Conservation (phyloP, 495 filamentous ascomycete genomes). For the Penicillium steckii region DNA sequence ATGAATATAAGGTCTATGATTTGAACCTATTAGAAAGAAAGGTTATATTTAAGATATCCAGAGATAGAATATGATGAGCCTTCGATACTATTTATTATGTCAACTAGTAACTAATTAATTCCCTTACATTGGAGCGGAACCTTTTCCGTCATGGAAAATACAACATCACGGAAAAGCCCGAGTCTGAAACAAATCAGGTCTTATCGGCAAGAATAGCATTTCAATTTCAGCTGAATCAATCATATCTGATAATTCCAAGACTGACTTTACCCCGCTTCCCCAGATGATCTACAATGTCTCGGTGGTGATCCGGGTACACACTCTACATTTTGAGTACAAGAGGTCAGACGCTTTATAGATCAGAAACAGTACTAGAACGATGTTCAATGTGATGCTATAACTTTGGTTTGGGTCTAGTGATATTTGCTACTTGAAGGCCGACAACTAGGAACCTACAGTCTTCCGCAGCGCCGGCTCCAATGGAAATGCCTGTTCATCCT, state of each 20-base stretch:
- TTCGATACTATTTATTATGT: too few relatives aligned
- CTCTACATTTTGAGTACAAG: too few relatives aligned
- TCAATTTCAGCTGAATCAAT: neutral
- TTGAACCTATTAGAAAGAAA: neutral
- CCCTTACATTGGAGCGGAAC: neutral
- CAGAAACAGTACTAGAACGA: too few relatives aligned
- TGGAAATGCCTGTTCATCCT: conserved; percentile 52
- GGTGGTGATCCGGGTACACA: neutral
- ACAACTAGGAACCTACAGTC: conserved; percentile 21
- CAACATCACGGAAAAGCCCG: neutral
- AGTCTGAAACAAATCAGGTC: neutral
- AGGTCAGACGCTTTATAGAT: too few relatives aligned
- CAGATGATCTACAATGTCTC: conserved; percentile 3
- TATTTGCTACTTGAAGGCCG: too few relatives aligned
- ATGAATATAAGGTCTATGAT: neutral
- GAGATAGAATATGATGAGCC: neutral
- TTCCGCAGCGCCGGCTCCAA: conserved; percentile 51
- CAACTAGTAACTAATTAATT: too few relatives aligned
- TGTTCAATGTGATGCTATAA: neutral
- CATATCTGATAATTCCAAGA: neutral
- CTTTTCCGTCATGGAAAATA: neutral
- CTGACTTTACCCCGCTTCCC: conserved; percentile 11
- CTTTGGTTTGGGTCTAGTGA: too few relatives aligned
- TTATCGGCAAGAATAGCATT: neutral
- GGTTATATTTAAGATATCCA: neutral